These are phyloP conservation scores for Podospora conica DNA, from an alignment of 495 filamentous ascomycete species.

Conservation along the genomic window DNA sequence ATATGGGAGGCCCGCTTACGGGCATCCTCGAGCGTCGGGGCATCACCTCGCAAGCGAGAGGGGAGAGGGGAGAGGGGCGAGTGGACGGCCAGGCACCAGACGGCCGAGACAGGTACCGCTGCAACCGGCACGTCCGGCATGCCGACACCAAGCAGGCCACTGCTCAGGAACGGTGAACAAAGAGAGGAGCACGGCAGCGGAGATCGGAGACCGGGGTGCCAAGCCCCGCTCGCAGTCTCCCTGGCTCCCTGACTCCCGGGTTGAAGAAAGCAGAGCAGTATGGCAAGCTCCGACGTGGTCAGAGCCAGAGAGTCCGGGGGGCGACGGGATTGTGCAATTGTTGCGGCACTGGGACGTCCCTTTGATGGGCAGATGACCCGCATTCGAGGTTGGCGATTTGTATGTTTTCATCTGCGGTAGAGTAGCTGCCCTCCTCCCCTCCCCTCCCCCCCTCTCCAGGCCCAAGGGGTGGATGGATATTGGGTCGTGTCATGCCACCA, in stretches of 20 bases:
- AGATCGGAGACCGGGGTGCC: neutral
- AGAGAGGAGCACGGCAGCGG: slow-evolving; percentile 6
- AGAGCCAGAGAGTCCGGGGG: slow-evolving; percentile 22
- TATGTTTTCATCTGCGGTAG: slow-evolving; percentile 11
- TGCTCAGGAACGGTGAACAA: slow-evolving; percentile 1
- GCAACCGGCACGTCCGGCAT: slow-evolving; percentile 6
- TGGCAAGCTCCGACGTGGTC: slow-evolving; percentile 7
- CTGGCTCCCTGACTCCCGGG: no score
- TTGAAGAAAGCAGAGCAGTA: no score
- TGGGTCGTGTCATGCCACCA: neutral
- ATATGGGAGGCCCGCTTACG: neutral
- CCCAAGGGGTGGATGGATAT: neutral
- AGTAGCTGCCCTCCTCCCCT: slow-evolving; percentile 12
- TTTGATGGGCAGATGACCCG: slow-evolving; percentile 15
- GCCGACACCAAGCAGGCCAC: slow-evolving; percentile 1
- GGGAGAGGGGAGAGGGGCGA: slow-evolving; percentile 1
- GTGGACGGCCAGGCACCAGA: slow-evolving; percentile 9
- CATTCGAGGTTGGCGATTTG: slow-evolving; percentile 10
- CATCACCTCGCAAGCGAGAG: slow-evolving; percentile 1
- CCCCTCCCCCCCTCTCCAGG: neutral
- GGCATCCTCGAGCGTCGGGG: neutral
- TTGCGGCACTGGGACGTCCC: slow-evolving; percentile 16
- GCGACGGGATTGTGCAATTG: slow-evolving; percentile 16
- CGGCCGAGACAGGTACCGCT: slow-evolving; percentile 15
- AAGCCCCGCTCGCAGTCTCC: neutral